These are phyloP conservation scores for Capsella bursapastoris DNA, from an alignment of 345 rosid genomes.

Conservation along the genomic window DNA sequence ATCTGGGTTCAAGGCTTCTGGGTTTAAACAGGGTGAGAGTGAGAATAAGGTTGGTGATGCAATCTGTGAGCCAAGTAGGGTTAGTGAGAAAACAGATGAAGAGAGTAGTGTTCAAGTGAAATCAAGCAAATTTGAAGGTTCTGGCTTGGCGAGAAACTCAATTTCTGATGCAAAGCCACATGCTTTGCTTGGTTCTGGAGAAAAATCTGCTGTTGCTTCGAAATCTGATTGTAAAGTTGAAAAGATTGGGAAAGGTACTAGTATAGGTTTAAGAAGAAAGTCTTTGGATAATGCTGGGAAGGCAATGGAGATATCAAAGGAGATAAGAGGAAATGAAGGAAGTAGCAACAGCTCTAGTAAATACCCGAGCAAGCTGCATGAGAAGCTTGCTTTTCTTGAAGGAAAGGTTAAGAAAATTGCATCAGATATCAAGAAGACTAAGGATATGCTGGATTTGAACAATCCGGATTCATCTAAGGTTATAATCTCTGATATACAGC, in stretches of 20 bases:
- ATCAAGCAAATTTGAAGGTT: conserved; percentile 30
- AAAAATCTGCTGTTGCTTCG: conserved; percentile 37
- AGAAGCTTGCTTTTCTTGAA: conserved; percentile 92
- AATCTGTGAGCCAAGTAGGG: neutral
- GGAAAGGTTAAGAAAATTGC: conserved; percentile 96
- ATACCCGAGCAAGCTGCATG: conserved; percentile 79
- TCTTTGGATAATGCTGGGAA: conserved; percentile 43
- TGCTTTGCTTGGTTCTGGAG: conserved; percentile 26
- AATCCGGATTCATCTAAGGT: conserved; percentile 78
- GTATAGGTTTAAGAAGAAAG: conserved; percentile 40
- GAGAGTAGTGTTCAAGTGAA: conserved; percentile 29
- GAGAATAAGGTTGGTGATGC: conserved; percentile 23
- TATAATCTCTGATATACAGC: conserved; percentile 77
- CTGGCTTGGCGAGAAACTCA: conserved; percentile 20
- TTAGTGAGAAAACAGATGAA: conserved; percentile 11
- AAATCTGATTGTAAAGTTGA: conserved; percentile 41
- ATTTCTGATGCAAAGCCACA: conserved; percentile 37
- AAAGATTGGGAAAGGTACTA: conserved; percentile 34
- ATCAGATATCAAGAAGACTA: conserved; percentile 87
- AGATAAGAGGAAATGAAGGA: conserved; percentile 45
- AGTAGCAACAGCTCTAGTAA: conserved; percentile 42
- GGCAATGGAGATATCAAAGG: conserved; percentile 52
- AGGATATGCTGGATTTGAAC: conserved; percentile 89
- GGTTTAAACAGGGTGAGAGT: conserved; percentile 15
- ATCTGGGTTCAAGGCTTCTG: conserved; percentile 39